phyloP scores from a whole-genome alignment of 2,329 filamentous ascomycete species.

The Colletotrichum siamense region DNA sequence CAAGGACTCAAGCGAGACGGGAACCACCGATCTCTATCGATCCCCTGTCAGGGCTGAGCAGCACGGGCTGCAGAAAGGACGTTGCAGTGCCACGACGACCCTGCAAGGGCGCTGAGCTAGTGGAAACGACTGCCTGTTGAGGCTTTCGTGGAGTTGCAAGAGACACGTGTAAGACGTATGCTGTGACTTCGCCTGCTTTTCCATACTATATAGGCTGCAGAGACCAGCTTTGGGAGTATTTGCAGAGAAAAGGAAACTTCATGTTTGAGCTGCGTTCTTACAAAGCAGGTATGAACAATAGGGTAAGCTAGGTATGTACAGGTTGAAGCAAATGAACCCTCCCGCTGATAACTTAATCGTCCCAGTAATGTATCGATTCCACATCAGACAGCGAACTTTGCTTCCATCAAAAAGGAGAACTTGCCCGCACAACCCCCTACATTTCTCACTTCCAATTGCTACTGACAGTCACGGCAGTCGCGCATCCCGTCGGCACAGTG shows the following conservation, averaged over 20 bases:
- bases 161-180: background rate
- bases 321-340: background rate
- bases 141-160: background rate
- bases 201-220: background rate
- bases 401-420: background rate
- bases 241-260: background rate
- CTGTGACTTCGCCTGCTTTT: background rate
- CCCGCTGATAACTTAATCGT: background rate
- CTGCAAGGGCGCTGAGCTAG: background rate
- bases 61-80: background rate
- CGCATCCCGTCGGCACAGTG: conserved; percentile 32
- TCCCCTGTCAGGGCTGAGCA: background rate
- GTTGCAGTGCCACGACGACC: background rate
- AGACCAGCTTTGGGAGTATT: background rate
- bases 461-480: conserved; percentile 23
- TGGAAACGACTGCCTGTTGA: background rate
- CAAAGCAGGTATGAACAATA: background rate
- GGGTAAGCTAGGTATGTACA: background rate
- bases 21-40: background rate
- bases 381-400: background rate
- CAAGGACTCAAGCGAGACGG: background rate
- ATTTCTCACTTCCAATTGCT: conserved; percentile 30
- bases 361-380: background rate
- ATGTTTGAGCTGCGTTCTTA: background rate
- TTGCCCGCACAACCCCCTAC: background rate